These are phyloP conservation scores for Trichosporon faecale DNA, from an alignment of 1,284 basidiomycete genomes.

Conservation along the genomic window DNA sequence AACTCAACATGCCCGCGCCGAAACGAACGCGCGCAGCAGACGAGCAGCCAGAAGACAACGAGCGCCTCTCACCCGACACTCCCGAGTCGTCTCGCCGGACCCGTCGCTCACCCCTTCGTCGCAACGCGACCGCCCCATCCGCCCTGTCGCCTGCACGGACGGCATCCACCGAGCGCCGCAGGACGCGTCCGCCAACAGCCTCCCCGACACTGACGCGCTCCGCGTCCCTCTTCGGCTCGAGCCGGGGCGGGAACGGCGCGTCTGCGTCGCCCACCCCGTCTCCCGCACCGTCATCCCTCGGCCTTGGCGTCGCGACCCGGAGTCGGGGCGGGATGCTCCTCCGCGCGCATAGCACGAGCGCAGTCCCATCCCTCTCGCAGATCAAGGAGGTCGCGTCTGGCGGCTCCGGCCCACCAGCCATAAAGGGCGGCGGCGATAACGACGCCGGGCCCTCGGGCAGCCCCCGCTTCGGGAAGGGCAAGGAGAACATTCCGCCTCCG, in stretches of 20 bases:
- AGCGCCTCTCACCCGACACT: constrained; percentile 10
- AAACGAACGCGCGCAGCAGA: constrained; percentile 30
- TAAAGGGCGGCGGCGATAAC: constrained; percentile 26
- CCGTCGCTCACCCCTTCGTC: constrained; percentile 12
- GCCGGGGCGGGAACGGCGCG: constrained; percentile 26
- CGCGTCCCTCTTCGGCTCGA: constrained; percentile 28
- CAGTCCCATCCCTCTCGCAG: constrained; percentile 33
- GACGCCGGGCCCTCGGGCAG: constrained; percentile 23
- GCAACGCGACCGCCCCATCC: neutral
- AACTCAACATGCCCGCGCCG: constrained; percentile 21
- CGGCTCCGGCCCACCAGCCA: constrained; percentile 16
- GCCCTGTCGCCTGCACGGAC: neutral
- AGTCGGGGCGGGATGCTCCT: constrained; percentile 19
- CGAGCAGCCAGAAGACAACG: constrained; percentile 14
- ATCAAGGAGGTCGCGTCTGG: constrained; percentile 19
- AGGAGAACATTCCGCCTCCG: constrained; percentile 49
- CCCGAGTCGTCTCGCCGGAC: neutral
- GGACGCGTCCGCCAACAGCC: neutral
- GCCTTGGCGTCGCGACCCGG: neutral
- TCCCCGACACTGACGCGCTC: constrained; percentile 23
- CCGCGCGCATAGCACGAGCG: constrained; percentile 26
- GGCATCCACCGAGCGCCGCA: constrained; percentile 20
- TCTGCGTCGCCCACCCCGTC: constrained; percentile 4
- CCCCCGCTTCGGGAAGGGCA: constrained; percentile 40
- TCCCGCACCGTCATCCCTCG: neutral